These are phyloP conservation scores for Chondrus crispus DNA, from an alignment of 23 red algal genomes.

Conservation along the genomic window DNA sequence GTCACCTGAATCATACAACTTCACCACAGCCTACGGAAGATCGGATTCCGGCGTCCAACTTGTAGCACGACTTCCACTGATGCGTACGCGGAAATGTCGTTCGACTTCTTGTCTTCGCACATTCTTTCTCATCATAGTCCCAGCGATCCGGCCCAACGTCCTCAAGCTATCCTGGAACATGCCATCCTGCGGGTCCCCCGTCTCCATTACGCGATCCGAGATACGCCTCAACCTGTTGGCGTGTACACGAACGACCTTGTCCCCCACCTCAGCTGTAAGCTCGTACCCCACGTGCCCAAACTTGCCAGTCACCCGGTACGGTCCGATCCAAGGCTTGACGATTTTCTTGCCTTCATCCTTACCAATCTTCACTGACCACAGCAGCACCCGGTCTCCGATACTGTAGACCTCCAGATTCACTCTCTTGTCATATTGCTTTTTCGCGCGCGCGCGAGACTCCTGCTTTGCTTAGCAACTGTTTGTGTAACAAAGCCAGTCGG, in stretches of 20 bases:
- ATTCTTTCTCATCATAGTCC: neutral
- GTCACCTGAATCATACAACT: constrained; percentile 5
- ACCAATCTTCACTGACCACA: neutral
- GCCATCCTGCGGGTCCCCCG: neutral
- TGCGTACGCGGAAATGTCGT: neutral
- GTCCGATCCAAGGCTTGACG: constrained; percentile 1
- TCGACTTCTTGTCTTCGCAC: neutral
- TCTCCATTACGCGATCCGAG: neutral
- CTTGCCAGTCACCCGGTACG: neutral
- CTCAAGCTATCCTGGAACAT: neutral
- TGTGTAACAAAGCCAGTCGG: neutral
- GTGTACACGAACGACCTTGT: neutral
- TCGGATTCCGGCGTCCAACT: neutral
- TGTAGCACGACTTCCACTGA: neutral
- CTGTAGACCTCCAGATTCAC: neutral
- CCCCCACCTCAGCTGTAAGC: neutral
- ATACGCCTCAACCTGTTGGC: neutral
- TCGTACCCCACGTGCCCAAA: neutral
- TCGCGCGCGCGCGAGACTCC: neutral
- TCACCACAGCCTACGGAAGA: constrained; percentile 1
- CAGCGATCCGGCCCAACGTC: neutral
- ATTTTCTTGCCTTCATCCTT: neutral
- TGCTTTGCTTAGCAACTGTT: neutral
- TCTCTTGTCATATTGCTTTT: constrained; percentile 3
- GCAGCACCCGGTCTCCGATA: neutral